Evolutionary conservation across 2,329 filamentous ascomycete genomes (phyloP), one percentile per base, ranked within the genome.

Genomic region (Helicocarpus griseus): DNA sequence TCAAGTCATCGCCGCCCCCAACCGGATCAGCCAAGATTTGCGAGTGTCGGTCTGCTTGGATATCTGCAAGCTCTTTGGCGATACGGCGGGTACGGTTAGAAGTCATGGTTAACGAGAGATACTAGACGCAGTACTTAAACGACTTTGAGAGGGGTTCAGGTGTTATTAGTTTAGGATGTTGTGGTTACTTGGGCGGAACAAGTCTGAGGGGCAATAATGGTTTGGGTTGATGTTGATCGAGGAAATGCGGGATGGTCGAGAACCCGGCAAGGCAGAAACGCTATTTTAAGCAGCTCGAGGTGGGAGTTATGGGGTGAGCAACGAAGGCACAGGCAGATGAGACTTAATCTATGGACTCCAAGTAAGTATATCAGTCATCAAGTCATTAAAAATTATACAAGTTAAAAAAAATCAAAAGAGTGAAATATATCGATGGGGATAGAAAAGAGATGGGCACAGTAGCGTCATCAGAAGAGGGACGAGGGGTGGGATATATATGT

Each of bases 11-110:
- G 44, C 79, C 79, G 55, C 80, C 72, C 28, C 73, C 77, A 52
- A 82, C 72, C 1, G 83, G 77, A 49, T 81, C 74, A 13, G 87
- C 87, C 28, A 77, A 77, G 61, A 97, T 87, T 54, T 87, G 84
- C 19, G 89, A 94, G 55, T 81, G 79, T 51, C 79, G 77, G 64
- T 98, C 93, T 54, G 67, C 62, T 39, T 70, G 68, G 50, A 76
- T 73, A 58, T 76, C 73, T 29, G 71, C 70, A 48, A 76, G 65
- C 55, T 76, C 73, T 60, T 76, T 76, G 38, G 68, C 68, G 53
- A 76, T 70, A 53, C 81, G 78, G 57, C 80, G 75, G 50, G 73
- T 72, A 50, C 79, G 75, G 61, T 82, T 80, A 50, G 77, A 74
- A 54, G 77, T 68, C 74, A 81, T 81, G 61, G 61, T 66, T 57